These are phyloP conservation scores for Aechmea fasciata DNA, from an alignment of 176 grass and related monocot genomes.

Conservation along the genomic window DNA sequence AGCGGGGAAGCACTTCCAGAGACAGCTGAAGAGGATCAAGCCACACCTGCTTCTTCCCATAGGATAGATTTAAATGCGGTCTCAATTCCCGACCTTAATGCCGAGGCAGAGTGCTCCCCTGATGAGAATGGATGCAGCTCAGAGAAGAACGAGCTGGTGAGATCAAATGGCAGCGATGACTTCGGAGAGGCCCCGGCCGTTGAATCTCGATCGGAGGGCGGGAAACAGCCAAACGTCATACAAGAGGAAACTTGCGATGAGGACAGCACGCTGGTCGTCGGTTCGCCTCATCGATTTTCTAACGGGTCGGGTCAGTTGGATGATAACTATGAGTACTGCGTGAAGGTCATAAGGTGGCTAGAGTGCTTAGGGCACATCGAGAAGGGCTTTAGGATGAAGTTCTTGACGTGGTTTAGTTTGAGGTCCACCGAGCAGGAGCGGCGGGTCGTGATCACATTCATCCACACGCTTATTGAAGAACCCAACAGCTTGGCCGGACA, in stretches of 20 bases:
- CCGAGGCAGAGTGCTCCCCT: slow-evolving; percentile 43
- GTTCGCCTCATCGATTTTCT: slow-evolving; percentile 36
- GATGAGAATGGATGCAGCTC: slow-evolving; percentile 38
- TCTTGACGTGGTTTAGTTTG: slow-evolving; percentile 85
- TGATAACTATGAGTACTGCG: slow-evolving; percentile 76
- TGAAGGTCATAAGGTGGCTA: slow-evolving; percentile 59
- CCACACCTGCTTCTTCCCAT: slow-evolving; percentile 45
- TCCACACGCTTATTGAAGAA: slow-evolving; percentile 56
- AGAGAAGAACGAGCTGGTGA: slow-evolving; percentile 36
- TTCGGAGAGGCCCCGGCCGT: slow-evolving; percentile 47
- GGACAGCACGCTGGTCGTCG: slow-evolving; percentile 32
- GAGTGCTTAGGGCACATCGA: slow-evolving; percentile 61
- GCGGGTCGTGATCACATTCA: slow-evolving; percentile 71
- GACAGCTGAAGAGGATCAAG: slow-evolving; percentile 23
- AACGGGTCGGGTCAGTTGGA: slow-evolving; percentile 55
- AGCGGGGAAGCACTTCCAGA: slow-evolving; percentile 36
- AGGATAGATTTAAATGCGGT: slow-evolving; percentile 57
- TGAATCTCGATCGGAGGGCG: slow-evolving; percentile 36
- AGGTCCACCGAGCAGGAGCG: slow-evolving; percentile 65
- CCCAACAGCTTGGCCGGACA: slow-evolving; percentile 72
- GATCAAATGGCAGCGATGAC: slow-evolving; percentile 65
- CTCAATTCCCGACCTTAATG: slow-evolving; percentile 77
- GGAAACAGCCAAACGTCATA: slow-evolving; percentile 31
- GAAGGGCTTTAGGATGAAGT: slow-evolving; percentile 68
- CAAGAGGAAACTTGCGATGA: slow-evolving; percentile 45